These are phyloP conservation scores for Combretum micranthum DNA, from an alignment of 345 rosid genomes.

Conservation along the genomic window DNA sequence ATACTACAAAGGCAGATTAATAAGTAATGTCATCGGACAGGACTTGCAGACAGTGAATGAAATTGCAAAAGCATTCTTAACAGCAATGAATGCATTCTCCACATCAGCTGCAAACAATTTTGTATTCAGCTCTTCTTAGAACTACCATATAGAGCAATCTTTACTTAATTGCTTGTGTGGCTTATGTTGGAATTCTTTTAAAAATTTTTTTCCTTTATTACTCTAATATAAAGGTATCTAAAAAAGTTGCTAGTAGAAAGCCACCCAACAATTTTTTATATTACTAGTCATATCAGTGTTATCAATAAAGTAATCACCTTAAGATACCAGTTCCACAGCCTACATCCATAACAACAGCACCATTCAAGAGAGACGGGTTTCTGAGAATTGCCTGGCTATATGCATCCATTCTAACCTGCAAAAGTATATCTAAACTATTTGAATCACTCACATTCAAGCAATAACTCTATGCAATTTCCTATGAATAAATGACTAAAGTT, in stretches of 20 bases:
- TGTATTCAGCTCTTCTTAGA: constrained; percentile 1
- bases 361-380: constrained; percentile 67
- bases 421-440: constrained; percentile 7
- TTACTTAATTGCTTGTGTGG: too few species aligned
- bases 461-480: neutral
- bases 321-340: constrained; percentile 97
- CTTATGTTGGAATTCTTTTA: too few species aligned
- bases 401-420: constrained; percentile 78
- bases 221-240: too few species aligned
- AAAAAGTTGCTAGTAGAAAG: neutral
- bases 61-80: neutral
- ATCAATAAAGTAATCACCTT: constrained; percentile 34
- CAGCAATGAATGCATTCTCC: too few species aligned
- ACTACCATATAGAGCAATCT: neutral
- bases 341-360: constrained; percentile 90
- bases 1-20: too few species aligned
- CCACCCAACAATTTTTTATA: neutral
- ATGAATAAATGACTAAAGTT: neutral
- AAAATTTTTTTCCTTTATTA: too few species aligned
- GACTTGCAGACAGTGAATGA: neutral
- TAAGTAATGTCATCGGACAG: too few species aligned
- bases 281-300: neutral
- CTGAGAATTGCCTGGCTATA: constrained; percentile 75
- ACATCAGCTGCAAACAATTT: too few species aligned
- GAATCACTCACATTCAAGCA: neutral